phyloP scores from a whole-genome alignment of 148 eudicot species.

The Linanthus parryae region DNA sequence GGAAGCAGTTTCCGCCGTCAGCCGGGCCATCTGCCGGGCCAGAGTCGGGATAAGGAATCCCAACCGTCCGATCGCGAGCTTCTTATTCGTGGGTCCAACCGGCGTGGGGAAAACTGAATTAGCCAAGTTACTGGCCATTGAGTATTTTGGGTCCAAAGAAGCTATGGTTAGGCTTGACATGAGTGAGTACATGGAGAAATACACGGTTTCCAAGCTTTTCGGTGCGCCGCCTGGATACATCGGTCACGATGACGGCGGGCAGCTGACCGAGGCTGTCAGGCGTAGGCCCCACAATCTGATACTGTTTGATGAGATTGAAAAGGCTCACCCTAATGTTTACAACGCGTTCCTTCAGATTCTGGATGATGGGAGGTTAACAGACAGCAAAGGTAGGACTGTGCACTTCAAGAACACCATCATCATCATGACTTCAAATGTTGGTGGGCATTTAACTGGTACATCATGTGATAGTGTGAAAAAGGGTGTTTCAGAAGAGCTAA shows the following conservation, averaged over 20 bases:
- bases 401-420: constrained; percentile 15
- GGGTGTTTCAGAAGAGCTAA: constrained; percentile 14
- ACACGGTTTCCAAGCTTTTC: constrained; percentile 16
- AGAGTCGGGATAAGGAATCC: background rate
- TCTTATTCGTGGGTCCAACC: constrained; percentile 15
- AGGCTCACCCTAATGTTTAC: constrained; percentile 11
- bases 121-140: constrained; percentile 10
- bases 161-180: constrained; percentile 15
- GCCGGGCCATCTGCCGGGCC: background rate
- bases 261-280: constrained; percentile 17
- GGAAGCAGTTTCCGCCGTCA: background rate
- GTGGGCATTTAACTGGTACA: constrained; percentile 44
- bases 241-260: constrained; percentile 16
- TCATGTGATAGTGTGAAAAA: background rate
- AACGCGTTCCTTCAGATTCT: constrained; percentile 15
- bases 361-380: constrained; percentile 19
- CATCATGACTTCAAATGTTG: constrained; percentile 11
- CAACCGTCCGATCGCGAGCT: constrained; percentile 3
- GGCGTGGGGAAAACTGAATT: constrained; percentile 16
- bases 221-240: constrained; percentile 23
- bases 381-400: constrained; percentile 13
- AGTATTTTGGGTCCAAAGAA: constrained; percentile 16
- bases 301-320: constrained; percentile 17
- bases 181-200: constrained; percentile 20
- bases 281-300: constrained; percentile 12